Evolutionary conservation across 208 protist genomes (phyloP).

Genomic region (Naegleria fowleri): DNA sequence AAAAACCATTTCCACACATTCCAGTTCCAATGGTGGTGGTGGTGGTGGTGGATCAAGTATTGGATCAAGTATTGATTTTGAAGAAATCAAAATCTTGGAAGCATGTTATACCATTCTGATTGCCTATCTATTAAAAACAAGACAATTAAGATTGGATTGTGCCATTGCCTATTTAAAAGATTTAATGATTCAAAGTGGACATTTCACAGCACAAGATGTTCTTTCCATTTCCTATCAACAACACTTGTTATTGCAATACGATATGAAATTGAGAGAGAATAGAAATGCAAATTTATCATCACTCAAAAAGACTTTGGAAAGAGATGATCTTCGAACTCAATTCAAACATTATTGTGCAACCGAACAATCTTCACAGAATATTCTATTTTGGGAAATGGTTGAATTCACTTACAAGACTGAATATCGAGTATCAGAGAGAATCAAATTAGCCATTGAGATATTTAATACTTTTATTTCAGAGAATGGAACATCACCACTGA

Average conservation of each 20-base stretch:
- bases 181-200: neutral
- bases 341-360: neutral
- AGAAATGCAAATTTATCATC: neutral
- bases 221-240: neutral
- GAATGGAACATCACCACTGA: neutral
- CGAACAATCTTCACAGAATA: neutral
- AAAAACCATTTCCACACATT: neutral
- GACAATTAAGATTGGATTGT: neutral
- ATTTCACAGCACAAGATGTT: neutral
- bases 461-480: neutral
- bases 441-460: neutral
- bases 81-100: neutral
- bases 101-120: neutral
- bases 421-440: neutral
- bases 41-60: no score
- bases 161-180: neutral
- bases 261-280: neutral
- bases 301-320: neutral
- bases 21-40: neutral
- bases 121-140: neutral
- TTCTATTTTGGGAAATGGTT: slow-evolving; percentile 1
- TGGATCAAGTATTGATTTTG: neutral
- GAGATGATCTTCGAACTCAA: slow-evolving; percentile 3
- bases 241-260: neutral
- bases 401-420: neutral